Evolutionary conservation across 129 eudicot species (phyloP).

Genomic region (Escallonia rubra): DNA sequence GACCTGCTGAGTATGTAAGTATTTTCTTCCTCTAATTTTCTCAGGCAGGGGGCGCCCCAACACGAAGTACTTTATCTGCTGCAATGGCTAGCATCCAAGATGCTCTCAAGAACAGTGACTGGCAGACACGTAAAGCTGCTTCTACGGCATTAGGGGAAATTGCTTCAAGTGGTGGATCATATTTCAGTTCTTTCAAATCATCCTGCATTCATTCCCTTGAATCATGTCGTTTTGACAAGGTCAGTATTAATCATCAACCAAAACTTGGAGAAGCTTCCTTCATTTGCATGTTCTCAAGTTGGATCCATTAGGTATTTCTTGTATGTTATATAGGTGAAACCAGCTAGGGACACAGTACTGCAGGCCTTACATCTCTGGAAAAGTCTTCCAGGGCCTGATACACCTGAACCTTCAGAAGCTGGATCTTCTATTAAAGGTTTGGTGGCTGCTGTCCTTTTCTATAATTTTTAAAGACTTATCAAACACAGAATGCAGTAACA

Average conservation of each 20-base stretch:
- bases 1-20: background rate
- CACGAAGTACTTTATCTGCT: conserved; percentile 51
- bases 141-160: conserved; percentile 65
- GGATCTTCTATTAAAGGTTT: conserved; percentile 83
- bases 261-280: background rate
- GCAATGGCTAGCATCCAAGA: conserved; percentile 87
- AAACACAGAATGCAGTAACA: background rate
- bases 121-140: conserved; percentile 89
- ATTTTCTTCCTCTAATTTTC: conserved; percentile 7
- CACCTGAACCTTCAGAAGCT: conserved; percentile 74
- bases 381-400: conserved; percentile 52
- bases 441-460: conserved; percentile 12
- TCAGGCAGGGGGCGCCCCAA: conserved; percentile 84
- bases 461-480: background rate
- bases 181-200: conserved; percentile 45
- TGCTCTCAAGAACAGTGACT: conserved; percentile 71
- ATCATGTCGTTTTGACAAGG: conserved; percentile 95
- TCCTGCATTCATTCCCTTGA: conserved; percentile 77
- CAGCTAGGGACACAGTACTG: conserved; percentile 81
- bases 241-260: conserved; percentile 15
- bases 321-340: conserved; percentile 66
- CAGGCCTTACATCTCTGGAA: conserved; percentile 89
- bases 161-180: conserved; percentile 67
- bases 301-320: conserved; percentile 10
- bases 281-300: conserved; percentile 8